Evolutionary conservation across 2,329 filamentous ascomycete genomes (phyloP), one percentile per base, ranked within the genome.

Genomic region (Colletotrichum euphorbiae): DNA sequence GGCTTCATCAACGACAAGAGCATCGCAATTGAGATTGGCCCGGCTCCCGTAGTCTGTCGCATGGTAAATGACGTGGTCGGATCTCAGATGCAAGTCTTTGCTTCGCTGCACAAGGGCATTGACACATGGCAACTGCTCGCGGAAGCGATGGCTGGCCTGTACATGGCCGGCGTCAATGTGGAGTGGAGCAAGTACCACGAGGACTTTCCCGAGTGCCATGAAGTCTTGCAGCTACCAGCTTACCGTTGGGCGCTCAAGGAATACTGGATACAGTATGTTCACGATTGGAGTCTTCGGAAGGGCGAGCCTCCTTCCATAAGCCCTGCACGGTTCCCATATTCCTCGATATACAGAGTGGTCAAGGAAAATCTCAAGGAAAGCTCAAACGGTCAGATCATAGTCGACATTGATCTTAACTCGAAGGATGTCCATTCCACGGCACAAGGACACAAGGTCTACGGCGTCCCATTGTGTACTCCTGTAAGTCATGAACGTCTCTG

Each of bases 191-290:
- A 93, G 77, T 92, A 86, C 73, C 88, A 92, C 70, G 80, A 84
- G 60, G 80, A 82, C 66, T 85, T 85, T 67, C 72, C 75, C 12
- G 62, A 72, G 0, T 78, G 76, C 5, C 75, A 80, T 2, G 76
- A 77, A 3, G 81, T 93, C 11, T 78, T 92, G 7, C 81, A 86
- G 6, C 79, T 94, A 1, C 92, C 92, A 0, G 85, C 86, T 1
- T 94, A 94, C 75, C 84, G 84, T 0, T 94, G 91, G 79, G 89
- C 93, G 73, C 82, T 88, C 71, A 92, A 93, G 81, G 90, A 87
- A 69, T 93, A 93, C 75, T 89, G 87, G 87, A 81, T 88, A 55
- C 82, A 84, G 72, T 89, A 88, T 73, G 77, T 84, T 70, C 90
- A 92, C 70, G 89, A 93, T 77, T 93, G 90, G 89, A 87, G 85